Evolutionary conservation across 805 yeast species (phyloP).

Genomic region (Kodamaea nitidulidarum): DNA sequence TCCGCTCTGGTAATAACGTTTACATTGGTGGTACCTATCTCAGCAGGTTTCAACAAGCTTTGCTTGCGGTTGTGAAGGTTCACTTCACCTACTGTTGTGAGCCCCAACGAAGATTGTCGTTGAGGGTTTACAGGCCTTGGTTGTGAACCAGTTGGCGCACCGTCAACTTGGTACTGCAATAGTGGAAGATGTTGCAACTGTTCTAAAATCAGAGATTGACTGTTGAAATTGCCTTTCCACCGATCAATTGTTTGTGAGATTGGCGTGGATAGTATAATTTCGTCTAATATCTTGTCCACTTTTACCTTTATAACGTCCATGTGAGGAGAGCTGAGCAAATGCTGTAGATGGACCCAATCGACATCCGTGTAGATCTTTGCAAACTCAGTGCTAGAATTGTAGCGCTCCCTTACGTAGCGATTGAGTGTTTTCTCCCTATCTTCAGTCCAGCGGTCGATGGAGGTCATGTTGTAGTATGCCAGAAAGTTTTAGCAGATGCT

Average conservation of each 20-base stretch:
- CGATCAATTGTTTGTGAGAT: conserved; percentile 3
- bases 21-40: conserved; percentile 27
- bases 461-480: too few species aligned
- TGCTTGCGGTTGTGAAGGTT: conserved; percentile 14
- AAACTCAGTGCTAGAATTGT: conserved; percentile 9
- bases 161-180: neutral
- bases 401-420: conserved; percentile 12
- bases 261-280: conserved; percentile 8
- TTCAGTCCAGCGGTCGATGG: conserved; percentile 13
- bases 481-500: too few species aligned
- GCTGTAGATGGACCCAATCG: conserved; percentile 17
- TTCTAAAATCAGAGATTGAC: conserved; percentile 11
- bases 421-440: conserved; percentile 14
- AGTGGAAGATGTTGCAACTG: neutral
- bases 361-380: conserved; percentile 15
- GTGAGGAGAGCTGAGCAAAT: conserved; percentile 13
- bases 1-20: conserved; percentile 32
- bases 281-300: conserved; percentile 22
- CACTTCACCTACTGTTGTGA: neutral
- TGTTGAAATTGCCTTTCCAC: conserved; percentile 7
- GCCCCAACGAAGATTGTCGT: neutral
- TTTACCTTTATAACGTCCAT: conserved; percentile 16
- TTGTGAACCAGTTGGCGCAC: neutral
- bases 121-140: conserved; percentile 1
- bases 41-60: conserved; percentile 28